Conservation (phyloP, 805 yeast genomes). For the Kazachstania kunashirensis region DNA sequence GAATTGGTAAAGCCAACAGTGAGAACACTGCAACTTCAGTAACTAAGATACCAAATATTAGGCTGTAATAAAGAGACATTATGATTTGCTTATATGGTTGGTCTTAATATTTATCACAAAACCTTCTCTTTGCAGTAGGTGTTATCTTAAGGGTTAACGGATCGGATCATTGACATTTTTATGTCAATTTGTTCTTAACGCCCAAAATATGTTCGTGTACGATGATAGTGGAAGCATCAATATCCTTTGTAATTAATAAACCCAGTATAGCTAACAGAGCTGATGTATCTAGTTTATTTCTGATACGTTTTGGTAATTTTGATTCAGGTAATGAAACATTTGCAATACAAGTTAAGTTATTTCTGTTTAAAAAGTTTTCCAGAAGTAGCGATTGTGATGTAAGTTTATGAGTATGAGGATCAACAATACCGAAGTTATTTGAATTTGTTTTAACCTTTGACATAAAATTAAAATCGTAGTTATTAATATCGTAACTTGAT, state of each 20-base stretch:
- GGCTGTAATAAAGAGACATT: slow-evolving; percentile 26
- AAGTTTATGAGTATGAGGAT: not conserved
- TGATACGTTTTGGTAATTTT: slow-evolving; percentile 4
- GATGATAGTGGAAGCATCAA: not conserved
- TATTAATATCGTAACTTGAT: slow-evolving; percentile 11
- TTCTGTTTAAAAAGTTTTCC: not conserved
- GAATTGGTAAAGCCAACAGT: slow-evolving; percentile 76
- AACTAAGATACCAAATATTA: slow-evolving; percentile 67
- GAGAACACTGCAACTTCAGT: slow-evolving; percentile 73
- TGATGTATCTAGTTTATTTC: slow-evolving; percentile 1
- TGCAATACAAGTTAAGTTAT: slow-evolving; percentile 4
- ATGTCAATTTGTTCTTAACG: too few relatives aligned
- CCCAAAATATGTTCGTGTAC: not conserved
- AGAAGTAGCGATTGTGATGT: not conserved
- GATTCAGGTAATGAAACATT: slow-evolving; percentile 4
- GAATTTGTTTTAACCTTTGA: not conserved
- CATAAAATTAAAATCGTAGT: slow-evolving; percentile 16
- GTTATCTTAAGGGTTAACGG: too few relatives aligned
- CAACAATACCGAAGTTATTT: not conserved
- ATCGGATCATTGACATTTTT: too few relatives aligned
- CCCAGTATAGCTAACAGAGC: slow-evolving; percentile 4
- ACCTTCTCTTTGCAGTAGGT: too few relatives aligned
- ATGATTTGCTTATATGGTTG: not conserved
- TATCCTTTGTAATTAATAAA: not conserved
- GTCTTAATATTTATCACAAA: too few relatives aligned